Base-by-base conservation (phyloP, 371 early-diverging fungal genomes). In the Globomyces sp. region DNA sequence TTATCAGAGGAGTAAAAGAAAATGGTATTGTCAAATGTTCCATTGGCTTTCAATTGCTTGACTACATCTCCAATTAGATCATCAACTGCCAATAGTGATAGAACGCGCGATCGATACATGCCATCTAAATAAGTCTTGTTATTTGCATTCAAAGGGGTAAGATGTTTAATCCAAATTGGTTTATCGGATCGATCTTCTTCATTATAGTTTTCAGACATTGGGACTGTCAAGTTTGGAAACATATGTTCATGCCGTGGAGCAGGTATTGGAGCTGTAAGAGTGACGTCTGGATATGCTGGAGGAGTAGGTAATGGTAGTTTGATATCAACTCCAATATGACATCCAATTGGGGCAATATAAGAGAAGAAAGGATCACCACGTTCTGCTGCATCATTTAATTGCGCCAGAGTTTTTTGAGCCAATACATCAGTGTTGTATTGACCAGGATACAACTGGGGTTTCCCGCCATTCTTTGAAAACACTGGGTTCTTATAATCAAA, bases 1-100 rank as follows among this genome's bases (percentile, higher is more conserved):
- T 88, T 88, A 61, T 88, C 88, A 41, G 87, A 77, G 2, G 85
- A 83, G 69, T 86, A 88, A 58, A 88, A 67, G 8, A 88, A 73
- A 60, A 82, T 86, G 2, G 88, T 88, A 69, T 88, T 86, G 37
- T 88, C 86, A 13, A 85, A 67, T 63, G 81, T 77, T 1, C 83
- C 83, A 45, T 81, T 78, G 9, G 66, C 63, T 60, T 85, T 82
- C 4, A 88, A 75, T 6, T 80, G 77, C 40, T 82, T 76, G 64
- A 86, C 74, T 0, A 88, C 63, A 0, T 77, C 68, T 2, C 84
- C 87, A 11, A 88, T 79, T 45, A 88, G 69, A 65, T 88, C 88
- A 65, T 88, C 88, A 0, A 85, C 83, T 0, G 86, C 85, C 63
- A 86, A 87, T 46, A 88, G 78, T 2, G 86, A 78, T 37, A 85